Evolutionary conservation across 345 rosid genomes (phyloP).

Genomic region (Brassica rapa): DNA sequence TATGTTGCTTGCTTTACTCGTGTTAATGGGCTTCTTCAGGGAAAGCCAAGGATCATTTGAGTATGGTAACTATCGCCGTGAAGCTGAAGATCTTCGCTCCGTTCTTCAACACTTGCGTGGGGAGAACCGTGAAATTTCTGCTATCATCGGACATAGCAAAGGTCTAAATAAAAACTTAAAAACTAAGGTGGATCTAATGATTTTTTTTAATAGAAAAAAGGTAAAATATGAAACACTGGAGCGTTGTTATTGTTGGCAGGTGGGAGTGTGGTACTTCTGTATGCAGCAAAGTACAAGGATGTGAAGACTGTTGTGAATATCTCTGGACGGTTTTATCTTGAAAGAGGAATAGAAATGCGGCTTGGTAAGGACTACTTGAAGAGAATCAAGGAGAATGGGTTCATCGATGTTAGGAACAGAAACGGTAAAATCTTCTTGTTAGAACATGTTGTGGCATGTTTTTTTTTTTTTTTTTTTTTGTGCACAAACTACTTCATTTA

Average conservation of each 20-base stretch:
- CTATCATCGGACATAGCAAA: too few relatives aligned
- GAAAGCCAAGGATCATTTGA: conserved; percentile 90
- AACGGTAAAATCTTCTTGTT: conserved; percentile 44
- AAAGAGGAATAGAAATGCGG: conserved; percentile 76
- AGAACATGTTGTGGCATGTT: conserved; percentile 5
- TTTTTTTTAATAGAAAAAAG: background rate
- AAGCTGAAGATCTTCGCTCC: conserved; percentile 72
- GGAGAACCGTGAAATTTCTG: conserved; percentile 43
- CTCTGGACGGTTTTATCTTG: conserved; percentile 69
- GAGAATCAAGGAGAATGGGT: conserved; percentile 65
- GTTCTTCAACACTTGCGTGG: conserved; percentile 56
- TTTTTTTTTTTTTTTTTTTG: too few relatives aligned
- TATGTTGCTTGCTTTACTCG: too few relatives aligned
- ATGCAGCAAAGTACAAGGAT: conserved; percentile 75
- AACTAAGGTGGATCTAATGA: background rate
- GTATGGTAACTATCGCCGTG: conserved; percentile 83
- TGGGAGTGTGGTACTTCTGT: conserved; percentile 80
- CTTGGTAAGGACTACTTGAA: conserved; percentile 63
- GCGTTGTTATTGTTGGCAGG: conserved; percentile 48
- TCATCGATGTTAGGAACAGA: conserved; percentile 63
- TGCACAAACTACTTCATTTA: too few relatives aligned
- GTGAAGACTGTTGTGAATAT: conserved; percentile 62
- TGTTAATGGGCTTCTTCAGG: conserved; percentile 42
- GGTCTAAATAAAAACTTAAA: background rate
- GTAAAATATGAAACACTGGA: background rate